phyloP scores from a whole-genome alignment of 2,329 filamentous ascomycete genomes.

The Botrytis elliptica region DNA sequence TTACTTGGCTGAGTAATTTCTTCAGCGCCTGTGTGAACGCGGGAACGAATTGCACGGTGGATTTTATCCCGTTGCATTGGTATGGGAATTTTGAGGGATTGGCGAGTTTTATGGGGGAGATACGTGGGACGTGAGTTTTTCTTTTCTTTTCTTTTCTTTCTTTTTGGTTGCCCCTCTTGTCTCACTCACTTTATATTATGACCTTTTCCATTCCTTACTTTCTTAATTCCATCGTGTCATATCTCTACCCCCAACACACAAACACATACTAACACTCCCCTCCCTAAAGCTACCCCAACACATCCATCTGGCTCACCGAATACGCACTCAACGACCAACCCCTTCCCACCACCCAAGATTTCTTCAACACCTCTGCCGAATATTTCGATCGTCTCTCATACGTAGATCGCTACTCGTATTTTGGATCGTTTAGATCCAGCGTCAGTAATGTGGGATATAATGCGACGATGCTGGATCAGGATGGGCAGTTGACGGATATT shows the following conservation, averaged over 20 bases:
- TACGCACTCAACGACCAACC: constrained; percentile 61
- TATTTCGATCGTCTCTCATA: constrained; percentile 65
- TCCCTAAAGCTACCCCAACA: constrained; percentile 54
- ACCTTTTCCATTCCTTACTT: background rate
- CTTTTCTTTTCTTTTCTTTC: background rate
- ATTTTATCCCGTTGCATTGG: constrained; percentile 66
- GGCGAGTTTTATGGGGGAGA: constrained; percentile 40
- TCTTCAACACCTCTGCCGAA: constrained; percentile 64
- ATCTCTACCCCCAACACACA: background rate
- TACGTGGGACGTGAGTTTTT: constrained; percentile 34
- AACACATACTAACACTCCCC: constrained; percentile 14
- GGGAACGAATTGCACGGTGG: constrained; percentile 55
- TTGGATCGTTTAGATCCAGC: constrained; percentile 59
- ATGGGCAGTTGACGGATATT: constrained; percentile 71
- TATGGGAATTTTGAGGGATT: constrained; percentile 56
- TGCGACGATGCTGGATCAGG: constrained; percentile 65
- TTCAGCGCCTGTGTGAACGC: constrained; percentile 59
- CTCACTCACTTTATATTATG: background rate
- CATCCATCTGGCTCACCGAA: constrained; percentile 75
- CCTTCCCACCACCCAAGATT: constrained; percentile 57
- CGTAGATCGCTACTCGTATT: constrained; percentile 61
- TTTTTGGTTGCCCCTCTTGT: background rate
- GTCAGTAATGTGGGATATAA: constrained; percentile 74
- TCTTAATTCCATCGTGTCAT: background rate
- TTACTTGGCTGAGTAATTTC: constrained; percentile 67